A percentile compares a stretch with the other conserved stretches of the same genome.
Conservation (phyloP, 345 rosid genomes). For the Aquilaria sinensis region DNA sequence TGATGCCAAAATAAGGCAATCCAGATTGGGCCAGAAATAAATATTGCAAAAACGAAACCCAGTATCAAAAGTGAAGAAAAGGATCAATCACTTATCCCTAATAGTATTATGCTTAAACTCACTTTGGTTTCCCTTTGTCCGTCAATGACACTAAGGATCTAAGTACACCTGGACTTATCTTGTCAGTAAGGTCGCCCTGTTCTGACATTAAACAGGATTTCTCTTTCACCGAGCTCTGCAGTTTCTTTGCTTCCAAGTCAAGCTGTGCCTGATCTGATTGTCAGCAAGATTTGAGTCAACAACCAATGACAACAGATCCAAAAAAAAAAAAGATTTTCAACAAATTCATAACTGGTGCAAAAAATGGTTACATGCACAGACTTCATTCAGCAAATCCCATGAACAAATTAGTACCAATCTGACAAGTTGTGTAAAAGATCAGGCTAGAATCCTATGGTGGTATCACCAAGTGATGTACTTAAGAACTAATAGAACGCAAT, state of each 20-base stretch:
- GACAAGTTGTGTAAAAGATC: too few relatives aligned
- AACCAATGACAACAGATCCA: background rate
- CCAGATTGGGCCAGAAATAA: too few relatives aligned
- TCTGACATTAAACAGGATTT: constrained; percentile 57
- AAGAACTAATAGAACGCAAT: too few relatives aligned
- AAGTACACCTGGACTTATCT: constrained; percentile 53
- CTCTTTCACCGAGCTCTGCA: constrained; percentile 73
- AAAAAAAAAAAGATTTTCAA: background rate
- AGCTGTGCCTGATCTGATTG: constrained; percentile 48
- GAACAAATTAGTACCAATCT: too few relatives aligned
- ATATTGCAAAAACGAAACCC: too few relatives aligned
- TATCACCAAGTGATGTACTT: too few relatives aligned
- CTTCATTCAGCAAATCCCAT: too few relatives aligned
- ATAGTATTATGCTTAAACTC: constrained; percentile 12
- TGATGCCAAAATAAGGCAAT: too few relatives aligned
- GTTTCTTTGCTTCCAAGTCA: constrained; percentile 56
- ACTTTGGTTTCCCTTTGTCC: constrained; percentile 56
- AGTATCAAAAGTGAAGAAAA: too few relatives aligned
- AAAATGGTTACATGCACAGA: too few relatives aligned
- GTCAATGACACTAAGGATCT: constrained; percentile 54
- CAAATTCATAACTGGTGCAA: background rate
- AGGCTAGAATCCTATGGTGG: too few relatives aligned
- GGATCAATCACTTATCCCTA: too few relatives aligned
- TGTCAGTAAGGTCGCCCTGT: constrained; percentile 73
- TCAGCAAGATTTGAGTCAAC: constrained; percentile 6